Evolutionary conservation across 768 basidiomycete genomes (phyloP), one percentile per base, ranked within the genome.

Genomic region (Mycena albidolilacea): DNA sequence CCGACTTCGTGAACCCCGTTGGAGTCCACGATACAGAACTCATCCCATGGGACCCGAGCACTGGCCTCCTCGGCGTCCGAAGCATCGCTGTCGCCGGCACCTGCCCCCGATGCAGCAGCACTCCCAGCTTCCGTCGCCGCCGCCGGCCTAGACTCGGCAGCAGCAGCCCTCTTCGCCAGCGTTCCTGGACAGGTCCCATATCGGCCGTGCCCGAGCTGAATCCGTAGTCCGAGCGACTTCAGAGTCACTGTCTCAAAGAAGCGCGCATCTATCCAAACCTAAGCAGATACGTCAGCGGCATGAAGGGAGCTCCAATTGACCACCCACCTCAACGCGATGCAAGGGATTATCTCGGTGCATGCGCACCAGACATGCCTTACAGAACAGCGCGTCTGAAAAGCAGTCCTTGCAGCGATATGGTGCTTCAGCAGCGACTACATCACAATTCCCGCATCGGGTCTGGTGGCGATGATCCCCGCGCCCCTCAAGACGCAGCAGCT

Each of bases 1-100:
- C n/a, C 64, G 12, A 76, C 65, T 15, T 64, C 50, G 44, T 77
- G 75, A 10, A 77, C 41, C 7, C 75, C 69, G n/a, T 76, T 69
- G 14, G 52, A 50, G 44, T 39, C 68, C 37, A 69, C 30, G 30
- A 69, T 44, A 21, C 46, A 50, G 14, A 69, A 69, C 14, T 62
- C 61, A 14, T 69, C 50, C 8, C 35, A 30, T 30, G 30, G 30
- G n/a, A 19, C 14, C 39, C 17, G 14, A 8, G 17, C 19, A 10
- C 7, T 17, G 3, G 38, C 7, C 8, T 9, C 19, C n/a, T 10
- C 10, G 2, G 5, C 21, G 0, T 37, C 30, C 7, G 10, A 7
- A 6, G 8, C 30, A 14, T n/a, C 7, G 50, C 17, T 30, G 30
- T 30, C 50, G 17, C 12, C 46, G 12, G 30, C 30, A 30, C 30